phyloP scores from a whole-genome alignment of 2,329 filamentous ascomycete species.

The Hypomyces perniciosus region DNA sequence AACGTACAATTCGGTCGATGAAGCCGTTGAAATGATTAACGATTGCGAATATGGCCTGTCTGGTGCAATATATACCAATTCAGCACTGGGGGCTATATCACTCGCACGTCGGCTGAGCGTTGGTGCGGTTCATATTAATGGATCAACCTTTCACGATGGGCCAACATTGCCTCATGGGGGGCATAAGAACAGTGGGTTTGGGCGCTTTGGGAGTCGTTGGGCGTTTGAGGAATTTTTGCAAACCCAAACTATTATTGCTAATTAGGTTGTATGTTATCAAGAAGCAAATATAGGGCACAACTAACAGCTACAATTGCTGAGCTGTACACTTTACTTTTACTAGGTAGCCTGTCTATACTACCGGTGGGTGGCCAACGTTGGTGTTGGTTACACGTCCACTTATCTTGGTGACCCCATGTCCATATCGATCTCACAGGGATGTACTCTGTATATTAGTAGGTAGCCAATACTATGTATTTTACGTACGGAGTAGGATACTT shows the following conservation, averaged over 20 bases:
- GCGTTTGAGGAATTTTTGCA: constrained; percentile 11
- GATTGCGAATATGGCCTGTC: constrained; percentile 17
- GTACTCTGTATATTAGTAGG: too few species aligned
- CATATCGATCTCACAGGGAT: too few species aligned
- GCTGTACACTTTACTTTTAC: too few species aligned
- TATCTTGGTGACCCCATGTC: background rate
- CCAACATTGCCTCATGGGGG: constrained; percentile 20
- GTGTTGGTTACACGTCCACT: background rate
- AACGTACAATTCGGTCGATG: constrained; percentile 7
- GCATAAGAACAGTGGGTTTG: constrained; percentile 18
- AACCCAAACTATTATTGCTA: constrained; percentile 9
- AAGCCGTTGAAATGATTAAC: constrained; percentile 16
- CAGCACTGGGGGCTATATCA: constrained; percentile 5
- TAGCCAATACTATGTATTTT: too few species aligned
- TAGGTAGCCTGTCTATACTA: too few species aligned
- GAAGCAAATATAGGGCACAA: too few species aligned
- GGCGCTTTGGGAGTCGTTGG: constrained; percentile 17
- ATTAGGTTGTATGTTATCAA: background rate
- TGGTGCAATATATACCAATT: constrained; percentile 13
- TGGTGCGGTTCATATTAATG: constrained; percentile 20
- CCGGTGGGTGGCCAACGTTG: background rate
- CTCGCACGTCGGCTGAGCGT: constrained; percentile 11
- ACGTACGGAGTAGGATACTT: too few species aligned
- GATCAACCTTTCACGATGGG: constrained; percentile 18
- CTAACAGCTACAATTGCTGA: too few species aligned